A percentile compares a stretch with the other conserved stretches of the same genome.
These are phyloP conservation scores for Takakia lepidozioides DNA, from an alignment of 225 moss, liverwort and hornwort species.

Conservation along the genomic window DNA sequence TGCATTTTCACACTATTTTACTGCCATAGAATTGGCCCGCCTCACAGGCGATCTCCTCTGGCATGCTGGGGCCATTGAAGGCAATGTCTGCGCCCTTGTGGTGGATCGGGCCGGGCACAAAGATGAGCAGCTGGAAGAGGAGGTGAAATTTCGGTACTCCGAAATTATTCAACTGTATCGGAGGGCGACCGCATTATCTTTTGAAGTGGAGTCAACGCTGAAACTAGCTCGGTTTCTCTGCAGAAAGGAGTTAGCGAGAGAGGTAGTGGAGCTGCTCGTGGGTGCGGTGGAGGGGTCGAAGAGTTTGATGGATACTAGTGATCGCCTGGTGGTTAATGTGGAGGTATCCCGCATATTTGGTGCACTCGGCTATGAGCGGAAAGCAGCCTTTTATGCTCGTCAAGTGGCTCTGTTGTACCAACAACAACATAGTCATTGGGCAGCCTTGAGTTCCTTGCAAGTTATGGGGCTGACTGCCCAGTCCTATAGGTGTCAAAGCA, in stretches of 20 bases:
- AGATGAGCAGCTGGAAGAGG: constrained; percentile 77
- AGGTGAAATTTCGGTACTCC: constrained; percentile 69
- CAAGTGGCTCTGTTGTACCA: constrained; percentile 96
- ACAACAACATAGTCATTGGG: constrained; percentile 98
- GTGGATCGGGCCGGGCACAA: constrained; percentile 63
- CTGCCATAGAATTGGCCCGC: constrained; percentile 46
- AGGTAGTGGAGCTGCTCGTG: constrained; percentile 79
- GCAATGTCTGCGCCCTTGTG: constrained; percentile 45
- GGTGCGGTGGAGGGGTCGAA: constrained; percentile 94
- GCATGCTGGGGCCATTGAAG: constrained; percentile 58
- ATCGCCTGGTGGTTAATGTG: constrained; percentile 93
- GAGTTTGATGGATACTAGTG: constrained; percentile 94
- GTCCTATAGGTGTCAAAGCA: constrained; percentile 74
- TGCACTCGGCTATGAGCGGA: constrained; percentile 88
- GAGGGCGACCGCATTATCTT: constrained; percentile 85
- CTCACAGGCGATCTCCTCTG: constrained; percentile 47
- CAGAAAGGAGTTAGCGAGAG: constrained; percentile 80
- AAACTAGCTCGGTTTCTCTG: constrained; percentile 96
- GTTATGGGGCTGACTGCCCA: constrained; percentile 86
- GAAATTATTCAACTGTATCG: constrained; percentile 89
- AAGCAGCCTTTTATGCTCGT: constrained; percentile 91
- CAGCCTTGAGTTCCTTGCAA: constrained; percentile 88
- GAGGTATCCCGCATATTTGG: constrained; percentile 93
- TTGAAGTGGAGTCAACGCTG: constrained; percentile 93
- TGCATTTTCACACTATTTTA: constrained; percentile 42